Evolutionary conservation across 495 filamentous ascomycete species (phyloP).

Genomic region (Neurospora tetrasperma): DNA sequence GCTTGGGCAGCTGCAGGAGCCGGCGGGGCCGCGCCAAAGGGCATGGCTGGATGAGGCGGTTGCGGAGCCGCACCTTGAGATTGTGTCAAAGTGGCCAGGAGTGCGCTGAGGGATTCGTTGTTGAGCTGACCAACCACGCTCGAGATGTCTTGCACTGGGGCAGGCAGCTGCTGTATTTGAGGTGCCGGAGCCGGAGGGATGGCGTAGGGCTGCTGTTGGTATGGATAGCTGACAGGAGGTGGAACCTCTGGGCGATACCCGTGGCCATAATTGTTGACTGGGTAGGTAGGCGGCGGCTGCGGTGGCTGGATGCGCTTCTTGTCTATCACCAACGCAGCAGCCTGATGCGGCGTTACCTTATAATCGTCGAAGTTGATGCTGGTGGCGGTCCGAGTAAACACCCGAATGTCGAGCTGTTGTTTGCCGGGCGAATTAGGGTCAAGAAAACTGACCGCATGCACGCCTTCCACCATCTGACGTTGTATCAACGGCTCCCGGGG

Average conservation of each 20-base stretch:
- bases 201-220: slow-evolving; percentile 18
- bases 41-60: slow-evolving; percentile 38
- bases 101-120: slow-evolving; percentile 57
- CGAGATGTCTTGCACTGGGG: slow-evolving; percentile 38
- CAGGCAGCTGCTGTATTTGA: slow-evolving; percentile 30
- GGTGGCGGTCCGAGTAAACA: slow-evolving; percentile 69
- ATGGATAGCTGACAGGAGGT: slow-evolving; percentile 9
- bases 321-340: slow-evolving; percentile 68
- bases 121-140: slow-evolving; percentile 53
- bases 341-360: slow-evolving; percentile 61
- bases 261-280: slow-evolving; percentile 2
- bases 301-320: slow-evolving; percentile 46
- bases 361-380: slow-evolving; percentile 78
- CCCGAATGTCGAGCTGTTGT: slow-evolving; percentile 64
- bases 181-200: slow-evolving; percentile 29
- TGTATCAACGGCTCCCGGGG: slow-evolving; percentile 66
- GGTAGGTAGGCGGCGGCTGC: slow-evolving; percentile 16
- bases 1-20: slow-evolving; percentile 21
- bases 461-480: slow-evolving; percentile 80
- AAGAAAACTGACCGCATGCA: slow-evolving; percentile 73
- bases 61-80: slow-evolving; percentile 38
- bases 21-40: slow-evolving; percentile 18
- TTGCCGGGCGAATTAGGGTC: slow-evolving; percentile 53
- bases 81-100: slow-evolving; percentile 50
- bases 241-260: not conserved